Base-by-base conservation (phyloP, 1,284 basidiomycete genomes). In the Ustilago cynodontis region DNA sequence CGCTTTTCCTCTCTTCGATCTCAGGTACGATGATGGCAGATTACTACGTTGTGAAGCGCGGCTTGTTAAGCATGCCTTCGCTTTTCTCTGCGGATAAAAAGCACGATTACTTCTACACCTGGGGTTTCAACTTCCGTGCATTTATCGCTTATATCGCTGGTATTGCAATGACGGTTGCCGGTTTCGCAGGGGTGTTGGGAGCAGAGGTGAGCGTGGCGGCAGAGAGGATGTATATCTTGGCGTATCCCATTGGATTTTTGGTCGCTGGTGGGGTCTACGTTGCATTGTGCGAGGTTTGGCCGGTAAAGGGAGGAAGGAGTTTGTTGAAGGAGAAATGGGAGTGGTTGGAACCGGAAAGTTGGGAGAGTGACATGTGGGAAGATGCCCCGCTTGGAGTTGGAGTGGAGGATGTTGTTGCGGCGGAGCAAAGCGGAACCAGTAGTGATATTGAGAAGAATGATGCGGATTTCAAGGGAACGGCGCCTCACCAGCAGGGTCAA, bases 121-220 rank as follows among this genome's bases (percentile, higher is more conserved):
- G 88, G 59, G 93, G 93, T 1, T 85, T 94, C 86, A 81, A 77
- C 67, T 78, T 41, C 29, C 91, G 91, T 14, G 92, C 92, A 2
- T 93, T 92, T 69, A 88, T 88, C 0, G 91, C 91, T 1, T 92
- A 93, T 85, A 88, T 93, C 59, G 86, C 90, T 18, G 93, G 93
- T 20, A 93, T 95, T 74, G 88, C 92, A 22, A 92, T 94, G 87
- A 94, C 94, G 82, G 91, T 93, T 10, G 91, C 93, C 26, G 93
- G 88, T 91, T 92, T 82, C 90, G 90, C 10, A 90, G 91, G 75
- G 7, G 78, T 75, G 11, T 41, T 80, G 9, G 83, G 81, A 0
- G 80, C 82, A 29, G 61, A 69, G 1, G 80, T 87, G 14, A 62
- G 80, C 11, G 28, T 63, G 0, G 82, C 83, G 0, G 82, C 82